Percentiles rank a stretch among this genome's conserved stretches.
Conservation (phyloP, 257 asterid genomes). For the Anisodus acutangulus region DNA sequence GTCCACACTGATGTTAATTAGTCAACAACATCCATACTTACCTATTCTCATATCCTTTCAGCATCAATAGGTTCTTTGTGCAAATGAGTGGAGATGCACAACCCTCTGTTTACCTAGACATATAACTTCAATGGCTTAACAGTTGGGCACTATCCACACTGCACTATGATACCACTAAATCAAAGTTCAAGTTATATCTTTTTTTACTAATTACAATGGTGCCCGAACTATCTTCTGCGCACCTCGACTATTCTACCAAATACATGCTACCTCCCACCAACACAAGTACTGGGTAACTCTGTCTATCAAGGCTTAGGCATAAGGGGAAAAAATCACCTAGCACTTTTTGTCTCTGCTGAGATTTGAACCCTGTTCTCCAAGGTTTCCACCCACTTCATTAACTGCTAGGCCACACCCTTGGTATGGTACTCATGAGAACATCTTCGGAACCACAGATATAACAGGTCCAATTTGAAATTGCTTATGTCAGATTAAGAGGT, state of each 20-base stretch:
- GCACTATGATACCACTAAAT: slow-evolving; percentile 5
- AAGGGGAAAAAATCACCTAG: background rate
- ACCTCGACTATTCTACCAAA: background rate
- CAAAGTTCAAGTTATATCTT: background rate
- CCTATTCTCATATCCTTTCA: no score
- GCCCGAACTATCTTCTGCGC: background rate
- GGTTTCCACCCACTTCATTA: background rate
- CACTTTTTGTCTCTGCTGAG: background rate
- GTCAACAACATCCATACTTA: background rate
- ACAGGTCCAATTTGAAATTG: background rate
- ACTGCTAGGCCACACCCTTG: background rate
- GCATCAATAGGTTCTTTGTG: no score
- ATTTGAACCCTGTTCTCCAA: background rate
- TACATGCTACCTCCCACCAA: background rate
- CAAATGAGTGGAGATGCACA: no score
- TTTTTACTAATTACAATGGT: background rate
- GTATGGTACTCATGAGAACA: background rate
- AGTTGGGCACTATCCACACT: background rate
- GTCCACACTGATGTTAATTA: background rate
- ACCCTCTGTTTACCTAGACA: no score
- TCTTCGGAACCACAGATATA: background rate
- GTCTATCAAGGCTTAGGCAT: background rate
- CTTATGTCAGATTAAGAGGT: background rate
- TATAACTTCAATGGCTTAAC: background rate
- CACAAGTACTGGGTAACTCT: background rate